phyloP scores from a whole-genome alignment of 108 stramenopile species.

The Cylindrotheca closterium region DNA sequence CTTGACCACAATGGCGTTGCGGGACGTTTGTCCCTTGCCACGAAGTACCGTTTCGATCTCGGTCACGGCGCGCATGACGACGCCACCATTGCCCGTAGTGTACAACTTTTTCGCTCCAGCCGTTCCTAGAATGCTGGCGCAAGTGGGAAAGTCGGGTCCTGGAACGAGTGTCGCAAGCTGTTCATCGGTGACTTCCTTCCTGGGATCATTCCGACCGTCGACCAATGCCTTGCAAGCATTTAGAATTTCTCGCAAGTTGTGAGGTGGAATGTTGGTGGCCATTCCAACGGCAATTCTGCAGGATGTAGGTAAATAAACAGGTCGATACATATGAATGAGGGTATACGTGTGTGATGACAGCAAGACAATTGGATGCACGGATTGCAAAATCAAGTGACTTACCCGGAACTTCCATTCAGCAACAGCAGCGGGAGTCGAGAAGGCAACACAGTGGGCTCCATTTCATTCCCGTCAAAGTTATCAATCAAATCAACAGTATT shows the following conservation, averaged over 20 bases:
- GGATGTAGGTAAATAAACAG: neutral
- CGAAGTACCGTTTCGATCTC: constrained; percentile 76
- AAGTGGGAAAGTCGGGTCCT: constrained; percentile 97
- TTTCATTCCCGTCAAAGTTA: constrained; percentile 95
- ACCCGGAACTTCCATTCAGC: constrained; percentile 90
- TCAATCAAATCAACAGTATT: constrained; percentile 86
- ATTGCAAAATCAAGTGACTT: too few species aligned
- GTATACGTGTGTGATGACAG: too few species aligned
- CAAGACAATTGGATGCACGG: too few species aligned
- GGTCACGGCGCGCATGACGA: constrained; percentile 84
- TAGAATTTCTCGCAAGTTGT: constrained; percentile 92
- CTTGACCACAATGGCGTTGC: constrained; percentile 92
- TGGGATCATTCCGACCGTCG: constrained; percentile 39
- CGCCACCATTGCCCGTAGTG: constrained; percentile 89
- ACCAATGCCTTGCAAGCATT: constrained; percentile 75
- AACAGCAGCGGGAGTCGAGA: constrained; percentile 89
- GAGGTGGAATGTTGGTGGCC: constrained; percentile 97
- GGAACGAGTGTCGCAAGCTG: constrained; percentile 79
- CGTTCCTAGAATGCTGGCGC: constrained; percentile 82
- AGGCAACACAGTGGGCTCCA: constrained; percentile 91
- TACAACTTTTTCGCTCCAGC: constrained; percentile 77
- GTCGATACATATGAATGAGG: neutral
- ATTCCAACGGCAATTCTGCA: constrained; percentile 59
- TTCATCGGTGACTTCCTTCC: constrained; percentile 51
- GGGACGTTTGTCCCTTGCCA: constrained; percentile 40